Percentiles rank a stretch among this genome's conserved stretches.
Evolutionary conservation across 1,139 yeast genomes (phyloP).

Genomic region (Saccharomyces hybrid): DNA sequence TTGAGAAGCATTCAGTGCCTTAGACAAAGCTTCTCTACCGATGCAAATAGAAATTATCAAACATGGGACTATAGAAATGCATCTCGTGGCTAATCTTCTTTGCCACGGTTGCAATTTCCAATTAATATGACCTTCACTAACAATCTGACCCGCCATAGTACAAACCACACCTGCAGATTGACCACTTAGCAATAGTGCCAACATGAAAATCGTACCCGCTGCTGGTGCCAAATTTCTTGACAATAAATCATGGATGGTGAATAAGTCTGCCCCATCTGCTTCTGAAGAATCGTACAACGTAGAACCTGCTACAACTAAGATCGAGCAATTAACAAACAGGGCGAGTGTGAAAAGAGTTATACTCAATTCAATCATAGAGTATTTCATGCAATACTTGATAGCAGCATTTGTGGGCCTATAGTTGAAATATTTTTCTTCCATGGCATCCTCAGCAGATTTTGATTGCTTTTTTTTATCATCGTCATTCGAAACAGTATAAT

Average conservation of each 20-base stretch:
- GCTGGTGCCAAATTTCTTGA: constrained; percentile 53
- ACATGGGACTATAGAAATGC: constrained; percentile 67
- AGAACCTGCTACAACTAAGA: constrained; percentile 67
- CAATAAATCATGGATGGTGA: constrained; percentile 57
- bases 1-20: constrained; percentile 67
- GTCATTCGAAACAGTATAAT: constrained; percentile 27
- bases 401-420: constrained; percentile 63
- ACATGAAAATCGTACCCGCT: constrained; percentile 70
- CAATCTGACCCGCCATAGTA: constrained; percentile 81
- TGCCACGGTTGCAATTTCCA: constrained; percentile 76
- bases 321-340: constrained; percentile 70
- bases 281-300: constrained; percentile 59
- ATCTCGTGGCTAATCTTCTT: constrained; percentile 62
- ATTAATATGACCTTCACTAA: constrained; percentile 71
- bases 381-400: constrained; percentile 56
- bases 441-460: constrained; percentile 12
- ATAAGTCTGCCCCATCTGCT: constrained; percentile 67
- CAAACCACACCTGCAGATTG: constrained; percentile 82
- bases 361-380: constrained; percentile 56
- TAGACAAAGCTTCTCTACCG: constrained; percentile 57
- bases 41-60: constrained; percentile 45
- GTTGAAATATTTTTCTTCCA: constrained; percentile 21
- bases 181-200: constrained; percentile 68
- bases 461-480: constrained; percentile 15
- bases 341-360: constrained; percentile 69